Conservation (phyloP, 108 stramenopile genomes). For the Poteriospumella lacustris region DNA sequence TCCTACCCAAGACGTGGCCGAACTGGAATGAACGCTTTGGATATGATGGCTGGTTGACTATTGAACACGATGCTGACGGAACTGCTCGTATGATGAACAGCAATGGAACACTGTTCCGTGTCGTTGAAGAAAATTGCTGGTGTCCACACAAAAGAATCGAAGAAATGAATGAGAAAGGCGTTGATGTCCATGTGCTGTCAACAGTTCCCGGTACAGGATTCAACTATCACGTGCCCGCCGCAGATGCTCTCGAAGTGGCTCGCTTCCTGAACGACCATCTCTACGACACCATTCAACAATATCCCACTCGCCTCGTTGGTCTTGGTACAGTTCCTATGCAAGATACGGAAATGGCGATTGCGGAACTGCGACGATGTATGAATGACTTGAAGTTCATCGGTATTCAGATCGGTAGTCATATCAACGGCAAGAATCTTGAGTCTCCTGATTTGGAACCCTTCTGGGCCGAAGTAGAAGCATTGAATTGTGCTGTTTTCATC, state of each 20-base stretch:
- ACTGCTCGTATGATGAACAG: neutral
- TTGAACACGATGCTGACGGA: conserved; percentile 26
- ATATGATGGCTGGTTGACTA: conserved; percentile 26
- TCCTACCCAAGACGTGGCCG: conserved; percentile 30
- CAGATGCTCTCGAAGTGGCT: conserved; percentile 25
- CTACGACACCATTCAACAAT: neutral
- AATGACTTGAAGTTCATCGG: conserved; percentile 26
- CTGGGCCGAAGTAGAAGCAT: conserved; percentile 19
- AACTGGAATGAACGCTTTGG: conserved; percentile 25
- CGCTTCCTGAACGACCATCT: conserved; percentile 34
- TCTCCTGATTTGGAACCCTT: conserved; percentile 23
- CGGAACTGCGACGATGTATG: conserved; percentile 32
- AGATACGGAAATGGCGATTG: conserved; percentile 29
- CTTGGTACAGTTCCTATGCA: conserved; percentile 36
- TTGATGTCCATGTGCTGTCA: conserved; percentile 30
- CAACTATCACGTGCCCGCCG: conserved; percentile 32
- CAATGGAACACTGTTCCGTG: conserved; percentile 17
- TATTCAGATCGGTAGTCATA: conserved; percentile 27
- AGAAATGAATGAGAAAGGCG: too few species aligned
- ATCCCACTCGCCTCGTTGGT: conserved; percentile 29
- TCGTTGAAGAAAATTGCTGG: conserved; percentile 20
- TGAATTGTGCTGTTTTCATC: conserved; percentile 24
- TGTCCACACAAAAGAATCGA: neutral
- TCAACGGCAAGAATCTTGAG: conserved; percentile 33
- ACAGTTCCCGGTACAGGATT: conserved; percentile 36